Base-by-base conservation (phyloP, 306 rosid species). In the Trifolium pratense region DNA sequence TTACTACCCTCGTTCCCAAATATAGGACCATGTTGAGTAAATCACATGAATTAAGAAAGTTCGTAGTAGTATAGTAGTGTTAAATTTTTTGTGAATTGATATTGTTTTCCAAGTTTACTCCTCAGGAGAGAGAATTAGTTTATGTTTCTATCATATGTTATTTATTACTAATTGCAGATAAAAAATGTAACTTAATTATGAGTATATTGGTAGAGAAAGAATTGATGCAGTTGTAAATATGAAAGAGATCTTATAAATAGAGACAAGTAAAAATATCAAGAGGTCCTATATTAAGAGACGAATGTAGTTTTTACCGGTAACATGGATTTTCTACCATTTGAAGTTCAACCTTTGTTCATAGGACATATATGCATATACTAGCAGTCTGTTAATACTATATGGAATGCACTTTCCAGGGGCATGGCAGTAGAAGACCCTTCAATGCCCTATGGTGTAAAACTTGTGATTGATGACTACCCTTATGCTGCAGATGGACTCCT, bases 401-500 rank as follows among this genome's bases (percentile, higher is more conserved):
- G 31, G 31, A 9, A 53, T 61, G 3, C 52, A 14, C 29, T 36
- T 86, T 83, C 77, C 83, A 91, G 98, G 86, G 98, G 98, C 58
- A 88, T 94, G 97, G 98, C 97, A 64, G 88, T 81, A 68, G 88
- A 89, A 81, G 98, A 91, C 79, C 90, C 95, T 40, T 77, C 91
- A 9, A 75, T 70, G 85, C 89, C 97, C 18, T 78, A 80, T 71
- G 98, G 98, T 46, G 75, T 94, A 64, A 91, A 71, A 81, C 98
- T 91, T 26, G 86, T 91, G 26, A 86, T 94, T 51, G 96, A 91
- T 66, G 97, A 94, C 84, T 94, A 94, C 82, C 98, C 98, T 43
- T 94, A 94, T 46, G 98, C 98, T 36, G 84, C 96, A 2, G 98
- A 94, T 61, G 98, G 98, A 62, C 96, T 94, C 52, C 86, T 91